Base-by-base conservation (phyloP, 352 stramenopile genomes). In the Globisporangium heterothallicum region DNA sequence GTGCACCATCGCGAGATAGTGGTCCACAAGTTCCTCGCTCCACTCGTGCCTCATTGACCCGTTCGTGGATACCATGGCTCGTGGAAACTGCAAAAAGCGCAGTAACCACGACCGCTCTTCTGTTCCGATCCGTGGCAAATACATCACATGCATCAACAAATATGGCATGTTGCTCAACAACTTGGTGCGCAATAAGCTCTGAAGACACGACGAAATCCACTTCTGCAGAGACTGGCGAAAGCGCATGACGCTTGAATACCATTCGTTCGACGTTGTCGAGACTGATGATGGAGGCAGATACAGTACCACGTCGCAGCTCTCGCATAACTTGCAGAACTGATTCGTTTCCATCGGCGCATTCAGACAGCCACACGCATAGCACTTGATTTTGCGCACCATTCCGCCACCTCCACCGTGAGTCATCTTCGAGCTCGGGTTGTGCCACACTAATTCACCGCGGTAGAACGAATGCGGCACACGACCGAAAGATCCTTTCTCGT, bases 1-100 rank as follows among this genome's bases (percentile, higher is more conserved):
- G 57, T 94, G 84, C 49, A 91, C 32, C 81, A 94, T 91, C 5
- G 81, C 79, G 24, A 94, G 66, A 50, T 92, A 94, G 49, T 92
- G 80, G 42, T 94, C 84, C 0, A 94, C 76, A 5, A 90, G 60
- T 47, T 89, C 80, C 68, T 89, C 79, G 22, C 66, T 91, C 84
- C 84, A 94, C 19, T 72, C 70, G 24, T 77, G 76, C 25, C 52
- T 72, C 30, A 86, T 19, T 9, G 75, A 74, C 12, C 82, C 82
- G 44, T 74, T 70, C 8, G 62, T 72, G 0, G 64, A 59, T 0
- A 92, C 65, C 42, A 92, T 73, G 7, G 73, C 74, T 34, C 76
- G 71, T 2, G 84, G 84, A 29, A 94, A 92, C 61, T 94, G 84
- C 16, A 94, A 36, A 38, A 92, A 92, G 5, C 77, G 59, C 18